These are phyloP conservation scores for Sclerotinia subarctica DNA, from an alignment of 2,329 filamentous ascomycete species.

Conservation along the genomic window DNA sequence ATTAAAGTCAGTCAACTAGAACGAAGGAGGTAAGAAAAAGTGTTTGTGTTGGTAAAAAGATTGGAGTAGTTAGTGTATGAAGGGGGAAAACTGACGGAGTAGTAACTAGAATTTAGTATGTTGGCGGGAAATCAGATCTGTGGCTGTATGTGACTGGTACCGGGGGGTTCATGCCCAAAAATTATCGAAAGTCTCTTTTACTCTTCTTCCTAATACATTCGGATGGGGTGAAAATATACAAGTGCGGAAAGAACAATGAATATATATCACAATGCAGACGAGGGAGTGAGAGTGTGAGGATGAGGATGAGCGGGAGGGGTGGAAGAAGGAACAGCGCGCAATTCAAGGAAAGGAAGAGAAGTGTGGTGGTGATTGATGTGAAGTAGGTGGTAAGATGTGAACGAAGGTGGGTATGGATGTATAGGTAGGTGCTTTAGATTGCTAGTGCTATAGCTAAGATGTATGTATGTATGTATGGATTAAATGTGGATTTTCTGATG, in stretches of 20 bases:
- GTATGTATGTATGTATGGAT: constrained; percentile 14
- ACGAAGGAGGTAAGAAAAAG: constrained; percentile 16
- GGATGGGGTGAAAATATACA: constrained; percentile 2
- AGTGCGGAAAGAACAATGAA: constrained; percentile 9
- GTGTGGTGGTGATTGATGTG: constrained; percentile 12
- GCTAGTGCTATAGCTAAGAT: constrained; percentile 20
- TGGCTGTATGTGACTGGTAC: constrained; percentile 18
- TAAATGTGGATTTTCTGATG: constrained; percentile 21
- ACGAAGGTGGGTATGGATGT: constrained; percentile 14
- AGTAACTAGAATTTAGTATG: constrained; percentile 1
- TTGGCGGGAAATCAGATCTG: constrained; percentile 19
- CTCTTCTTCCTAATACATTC: neutral
- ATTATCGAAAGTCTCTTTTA: constrained; percentile 9
- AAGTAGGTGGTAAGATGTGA: constrained; percentile 19
- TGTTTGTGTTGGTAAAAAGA: constrained; percentile 3
- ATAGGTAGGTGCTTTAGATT: constrained; percentile 27
- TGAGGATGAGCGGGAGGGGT: constrained; percentile 16
- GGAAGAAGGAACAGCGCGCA: constrained; percentile 17
- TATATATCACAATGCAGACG: constrained; percentile 19
- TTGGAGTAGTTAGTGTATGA: constrained; percentile 13
- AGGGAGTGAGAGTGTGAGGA: constrained; percentile 2
- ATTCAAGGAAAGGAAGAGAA: constrained; percentile 15
- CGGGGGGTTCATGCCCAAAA: constrained; percentile 18
- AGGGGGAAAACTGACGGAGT: constrained; percentile 9
- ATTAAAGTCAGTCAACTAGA: constrained; percentile 18